Evolutionary conservation across 352 stramenopile species (phyloP).

Genomic region (Phytophthora citrophthora): DNA sequence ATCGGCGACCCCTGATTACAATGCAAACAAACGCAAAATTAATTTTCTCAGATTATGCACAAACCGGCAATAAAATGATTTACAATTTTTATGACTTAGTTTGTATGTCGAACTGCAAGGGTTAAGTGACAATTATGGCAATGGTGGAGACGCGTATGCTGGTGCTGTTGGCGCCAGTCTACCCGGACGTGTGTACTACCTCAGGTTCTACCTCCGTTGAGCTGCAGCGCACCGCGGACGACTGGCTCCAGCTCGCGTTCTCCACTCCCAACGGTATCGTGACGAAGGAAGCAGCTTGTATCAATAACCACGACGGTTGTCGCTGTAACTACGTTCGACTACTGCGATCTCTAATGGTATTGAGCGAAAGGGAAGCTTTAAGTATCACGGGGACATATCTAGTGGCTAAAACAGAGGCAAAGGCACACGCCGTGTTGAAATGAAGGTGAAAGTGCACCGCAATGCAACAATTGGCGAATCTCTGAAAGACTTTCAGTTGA

Average conservation of each 20-base stretch:
- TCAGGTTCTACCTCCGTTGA: constrained; percentile 9
- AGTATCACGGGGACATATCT: constrained; percentile 45
- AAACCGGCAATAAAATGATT: not conserved
- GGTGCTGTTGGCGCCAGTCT: constrained; percentile 34
- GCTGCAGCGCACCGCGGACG: constrained; percentile 34
- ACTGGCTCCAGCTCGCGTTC: constrained; percentile 46
- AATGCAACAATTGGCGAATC: constrained; percentile 20
- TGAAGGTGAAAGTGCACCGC: constrained; percentile 46
- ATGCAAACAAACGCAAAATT: not conserved
- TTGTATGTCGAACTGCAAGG: constrained; percentile 9
- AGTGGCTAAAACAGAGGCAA: constrained; percentile 12
- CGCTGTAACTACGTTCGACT: constrained; percentile 56
- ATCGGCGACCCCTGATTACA: constrained; percentile 46
- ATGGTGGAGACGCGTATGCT: constrained; percentile 20
- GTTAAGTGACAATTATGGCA: not conserved
- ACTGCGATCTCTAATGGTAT: constrained; percentile 44
- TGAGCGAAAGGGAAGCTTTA: constrained; percentile 44
- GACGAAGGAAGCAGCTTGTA: constrained; percentile 45
- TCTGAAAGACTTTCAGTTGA: constrained; percentile 53
- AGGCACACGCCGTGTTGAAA: constrained; percentile 48
- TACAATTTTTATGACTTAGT: constrained; percentile 1
- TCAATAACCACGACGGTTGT: constrained; percentile 40
- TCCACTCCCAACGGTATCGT: constrained; percentile 16
- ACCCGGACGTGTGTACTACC: constrained; percentile 16
- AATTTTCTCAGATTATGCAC: not conserved